Evolutionary conservation across 768 basidiomycete genomes (phyloP), one percentile per base, ranked within the genome.

Genomic region (Clitopilus hobsonii): DNA sequence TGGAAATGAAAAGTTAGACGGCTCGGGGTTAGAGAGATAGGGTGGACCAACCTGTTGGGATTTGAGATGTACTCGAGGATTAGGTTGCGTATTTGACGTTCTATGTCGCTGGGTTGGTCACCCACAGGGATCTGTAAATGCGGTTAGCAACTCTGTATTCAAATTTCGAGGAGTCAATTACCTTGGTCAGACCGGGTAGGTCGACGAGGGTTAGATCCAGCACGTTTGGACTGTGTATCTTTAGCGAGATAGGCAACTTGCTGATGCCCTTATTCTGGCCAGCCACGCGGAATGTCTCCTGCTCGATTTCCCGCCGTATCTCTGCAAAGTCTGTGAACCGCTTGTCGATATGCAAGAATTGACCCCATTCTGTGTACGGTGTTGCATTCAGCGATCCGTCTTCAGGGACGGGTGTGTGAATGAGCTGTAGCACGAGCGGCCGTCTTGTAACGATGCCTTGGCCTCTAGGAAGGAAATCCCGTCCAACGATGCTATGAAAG

Each of bases 181-280:
- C 92, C 79, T 99, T 99, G 28, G 97, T 99, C 62, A 99, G 73
- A 25, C 97, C 97, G 3, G 97, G 97, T 52, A 99, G 71, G 75
- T 99, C 97, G 26, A 99, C 97, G 61, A 99, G 71, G 1, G 97
- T 99, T 64, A 99, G 73, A 69, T 98, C 96, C 60, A 98, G 75
- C 29, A 99, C 97, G 62, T 94, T 85, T 22, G 96, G 94, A 57
- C 94, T 97, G 70, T 89, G 95, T 75, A 99, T 97, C 67, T 93
- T 83, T 48, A 99, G 79, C 56, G 94, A 92, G 64, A 98, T 98
- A 1, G 96, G 95, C 48, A 97, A 71, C 67, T 95, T 94, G 74
- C 93, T 95, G 56, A 99, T 89, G 45, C 97, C 97, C 73, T 98
- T 99, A 72, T 98, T 98, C 76, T 98, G 95, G 0, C 97, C 97